Evolutionary conservation across 208 protist species (phyloP), one percentile per base, ranked within the genome.

Genomic region (Leishmania guyanensis): DNA sequence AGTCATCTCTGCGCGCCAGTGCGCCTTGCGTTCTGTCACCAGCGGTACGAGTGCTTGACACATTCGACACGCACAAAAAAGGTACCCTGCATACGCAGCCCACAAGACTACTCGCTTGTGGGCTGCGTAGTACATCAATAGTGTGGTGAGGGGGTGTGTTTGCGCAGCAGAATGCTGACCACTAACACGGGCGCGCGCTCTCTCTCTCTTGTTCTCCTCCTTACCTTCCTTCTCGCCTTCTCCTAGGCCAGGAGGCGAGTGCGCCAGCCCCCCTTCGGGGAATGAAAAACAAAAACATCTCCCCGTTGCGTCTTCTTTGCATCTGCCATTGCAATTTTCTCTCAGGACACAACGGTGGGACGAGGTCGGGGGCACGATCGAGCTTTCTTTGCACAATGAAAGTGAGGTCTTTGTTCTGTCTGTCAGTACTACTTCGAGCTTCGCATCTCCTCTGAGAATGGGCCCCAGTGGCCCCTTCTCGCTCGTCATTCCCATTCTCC

Each of bases 131-230:
- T 26, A 20, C 39, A n/a, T 48, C 66, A 36, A 48, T 33, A 26
- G 26, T 12, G 29, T 46, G 29, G 36, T 10, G 14, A 71, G 10
- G 8, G 8, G 9, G 26, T 33, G 58, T n/a, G 43, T 3, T 64
- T 64, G 29, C 62, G 33, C 56, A 70, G 16, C 43, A 6, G 58
- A 78, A 53, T 66, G 74, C 74, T 48, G 65, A 64, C n/a, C 20
- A 17, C 51, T 70, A n/a, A 20, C 48, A 22, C 58, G 26, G 43
- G 43, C 26, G 58, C 58, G 33, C 26, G 2, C 39, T 20, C 43
- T 53, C 3, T 53, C 70, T 54, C 33, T 29, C 29, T 29, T 29
- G 29, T 29, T 29, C 29, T 58, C 4, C 12, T 48, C 20, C 9
- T 29, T 10, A n/a, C 58, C 0, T 64, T 64, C 6, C 58, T 46